Conservation (phyloP, 306 rosid genomes). For the Arachis hypogaea region DNA sequence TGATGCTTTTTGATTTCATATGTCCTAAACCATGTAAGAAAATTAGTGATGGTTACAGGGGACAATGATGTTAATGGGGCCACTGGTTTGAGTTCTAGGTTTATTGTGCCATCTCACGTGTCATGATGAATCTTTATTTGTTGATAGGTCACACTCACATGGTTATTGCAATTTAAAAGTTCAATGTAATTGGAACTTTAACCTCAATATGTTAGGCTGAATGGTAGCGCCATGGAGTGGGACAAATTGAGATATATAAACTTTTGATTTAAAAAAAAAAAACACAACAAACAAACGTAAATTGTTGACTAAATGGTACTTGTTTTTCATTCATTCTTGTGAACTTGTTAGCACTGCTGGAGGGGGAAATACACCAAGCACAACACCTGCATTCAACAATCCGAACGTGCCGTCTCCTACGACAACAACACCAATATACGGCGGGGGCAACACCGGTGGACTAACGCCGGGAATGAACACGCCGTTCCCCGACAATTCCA, state of each 20-base stretch:
- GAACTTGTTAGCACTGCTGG: slow-evolving; percentile 68
- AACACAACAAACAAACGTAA: not conserved
- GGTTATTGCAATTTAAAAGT: slow-evolving; percentile 21
- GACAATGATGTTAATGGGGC: slow-evolving; percentile 7
- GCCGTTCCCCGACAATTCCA: slow-evolving; percentile 52
- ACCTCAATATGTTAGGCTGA: slow-evolving; percentile 25
- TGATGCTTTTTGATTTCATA: slow-evolving; percentile 16
- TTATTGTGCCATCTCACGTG: slow-evolving; percentile 31
- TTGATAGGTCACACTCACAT: slow-evolving; percentile 32
- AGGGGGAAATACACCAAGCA: slow-evolving; percentile 62
- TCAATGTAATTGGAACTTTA: slow-evolving; percentile 7
- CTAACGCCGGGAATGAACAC: slow-evolving; percentile 54
- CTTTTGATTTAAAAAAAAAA: not conserved
- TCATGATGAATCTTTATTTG: slow-evolving; percentile 25
- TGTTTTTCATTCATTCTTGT: slow-evolving; percentile 12
- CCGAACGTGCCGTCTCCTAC: slow-evolving; percentile 52
- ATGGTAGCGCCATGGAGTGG: not conserved
- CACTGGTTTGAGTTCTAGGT: slow-evolving; percentile 15
- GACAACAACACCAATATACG: slow-evolving; percentile 47
- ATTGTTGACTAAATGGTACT: slow-evolving; percentile 32
- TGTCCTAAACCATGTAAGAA: slow-evolving; percentile 14
- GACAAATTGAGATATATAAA: not conserved
- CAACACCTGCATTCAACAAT: slow-evolving; percentile 46
- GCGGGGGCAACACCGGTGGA: slow-evolving; percentile 43
- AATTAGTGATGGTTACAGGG: not conserved